phyloP scores from a whole-genome alignment of 2,329 filamentous ascomycete genomes.

The Cordyceps tenuipes region DNA sequence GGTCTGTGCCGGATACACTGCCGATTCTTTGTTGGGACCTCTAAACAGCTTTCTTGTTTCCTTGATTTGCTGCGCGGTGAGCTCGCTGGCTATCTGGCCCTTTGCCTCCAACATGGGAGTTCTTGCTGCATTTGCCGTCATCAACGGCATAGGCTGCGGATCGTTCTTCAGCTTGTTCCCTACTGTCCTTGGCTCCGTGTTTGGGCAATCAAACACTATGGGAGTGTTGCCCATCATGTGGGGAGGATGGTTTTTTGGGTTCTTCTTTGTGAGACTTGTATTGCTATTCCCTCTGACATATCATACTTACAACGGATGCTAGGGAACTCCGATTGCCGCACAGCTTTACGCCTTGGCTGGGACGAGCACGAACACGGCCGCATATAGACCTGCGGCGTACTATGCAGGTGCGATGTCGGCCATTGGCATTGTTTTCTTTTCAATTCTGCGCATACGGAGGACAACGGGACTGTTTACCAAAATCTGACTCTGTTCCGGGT shows the following conservation, averaged over 20 bases:
- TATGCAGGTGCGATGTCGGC: conserved; percentile 21
- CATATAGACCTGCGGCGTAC: conserved; percentile 20
- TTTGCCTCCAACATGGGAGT: conserved; percentile 18
- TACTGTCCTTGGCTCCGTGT: conserved; percentile 16
- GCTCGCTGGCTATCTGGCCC: conserved; percentile 20
- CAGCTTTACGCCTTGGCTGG: conserved; percentile 19
- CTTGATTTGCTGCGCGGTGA: conserved; percentile 19
- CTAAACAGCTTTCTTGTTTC: conserved; percentile 21
- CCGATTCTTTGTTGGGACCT: conserved; percentile 20
- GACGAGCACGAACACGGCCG: conserved; percentile 12
- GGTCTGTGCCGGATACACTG: conserved; percentile 19
- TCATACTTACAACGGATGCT: background rate
- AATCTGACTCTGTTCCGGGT: background rate
- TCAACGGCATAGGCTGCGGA: conserved; percentile 22
- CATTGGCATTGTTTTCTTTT: conserved; percentile 15
- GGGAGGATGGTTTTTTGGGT: conserved; percentile 22
- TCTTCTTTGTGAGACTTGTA: conserved; percentile 19
- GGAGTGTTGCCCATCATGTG: conserved; percentile 21
- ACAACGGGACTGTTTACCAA: background rate
- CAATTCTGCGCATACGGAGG: background rate
- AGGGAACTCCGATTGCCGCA: conserved; percentile 22
- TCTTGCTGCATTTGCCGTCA: conserved; percentile 18
- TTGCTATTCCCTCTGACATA: too few relatives aligned
- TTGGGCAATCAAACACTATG: conserved; percentile 19
- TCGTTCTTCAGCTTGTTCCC: conserved; percentile 23